Conservation (phyloP, 2,329 filamentous ascomycete species). For the Colletotrichum sp. region DNA sequence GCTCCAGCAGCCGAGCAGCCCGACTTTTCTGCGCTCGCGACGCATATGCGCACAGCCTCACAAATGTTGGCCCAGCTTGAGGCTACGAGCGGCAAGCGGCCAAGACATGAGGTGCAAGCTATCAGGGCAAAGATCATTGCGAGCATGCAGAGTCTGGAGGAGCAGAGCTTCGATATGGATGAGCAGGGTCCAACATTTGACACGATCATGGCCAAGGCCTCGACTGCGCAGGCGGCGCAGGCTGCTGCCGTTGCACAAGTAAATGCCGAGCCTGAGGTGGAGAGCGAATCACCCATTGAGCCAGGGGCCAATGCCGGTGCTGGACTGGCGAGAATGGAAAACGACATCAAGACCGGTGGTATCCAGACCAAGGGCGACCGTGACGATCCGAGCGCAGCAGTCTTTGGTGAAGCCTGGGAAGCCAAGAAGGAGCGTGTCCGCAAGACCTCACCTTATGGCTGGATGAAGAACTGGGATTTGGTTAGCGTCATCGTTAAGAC, state of each 20-base stretch:
- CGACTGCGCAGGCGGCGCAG: slow-evolving; percentile 53
- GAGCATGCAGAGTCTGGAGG: slow-evolving; percentile 87
- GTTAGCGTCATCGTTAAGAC: slow-evolving; percentile 90
- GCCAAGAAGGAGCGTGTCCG: slow-evolving; percentile 84
- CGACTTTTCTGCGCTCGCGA: slow-evolving; percentile 82
- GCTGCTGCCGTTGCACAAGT: slow-evolving; percentile 51
- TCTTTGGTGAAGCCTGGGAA: slow-evolving; percentile 87
- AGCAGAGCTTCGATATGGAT: slow-evolving; percentile 81
- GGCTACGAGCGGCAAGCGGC: slow-evolving; percentile 79
- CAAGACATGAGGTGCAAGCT: slow-evolving; percentile 79
- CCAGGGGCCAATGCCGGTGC: slow-evolving; percentile 69
- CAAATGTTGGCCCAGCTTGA: slow-evolving; percentile 88
- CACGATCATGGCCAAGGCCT: slow-evolving; percentile 78
- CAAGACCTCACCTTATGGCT: slow-evolving; percentile 83
- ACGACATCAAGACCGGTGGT: slow-evolving; percentile 85
- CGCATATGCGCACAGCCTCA: slow-evolving; percentile 86
- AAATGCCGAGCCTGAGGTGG: slow-evolving; percentile 50
- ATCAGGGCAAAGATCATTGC: slow-evolving; percentile 88
- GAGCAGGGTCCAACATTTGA: slow-evolving; percentile 78
- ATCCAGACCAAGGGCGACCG: slow-evolving; percentile 82
- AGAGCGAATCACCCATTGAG: slow-evolving; percentile 58
- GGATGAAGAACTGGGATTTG: slow-evolving; percentile 90
- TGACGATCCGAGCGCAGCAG: slow-evolving; percentile 84
- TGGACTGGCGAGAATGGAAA: slow-evolving; percentile 85
- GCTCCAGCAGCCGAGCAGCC: slow-evolving; percentile 70